Percentiles rank a stretch among this genome's conserved stretches.
Conservation (phyloP, 2,329 filamentous ascomycete genomes). For the Ascochyta pisi region DNA sequence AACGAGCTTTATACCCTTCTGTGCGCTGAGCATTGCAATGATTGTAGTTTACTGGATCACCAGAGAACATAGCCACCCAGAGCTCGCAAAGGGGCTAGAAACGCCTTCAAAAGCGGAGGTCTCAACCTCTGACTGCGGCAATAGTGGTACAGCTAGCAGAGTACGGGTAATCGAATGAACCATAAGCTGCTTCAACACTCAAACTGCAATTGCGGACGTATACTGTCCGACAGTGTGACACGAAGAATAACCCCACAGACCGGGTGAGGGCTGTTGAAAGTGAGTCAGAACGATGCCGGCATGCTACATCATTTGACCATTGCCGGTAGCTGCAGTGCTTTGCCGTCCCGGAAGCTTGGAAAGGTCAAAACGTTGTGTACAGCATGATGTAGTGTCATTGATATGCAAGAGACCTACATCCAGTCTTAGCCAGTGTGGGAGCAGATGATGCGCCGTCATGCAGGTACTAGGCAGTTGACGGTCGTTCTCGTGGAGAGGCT, state of each 20-base stretch:
- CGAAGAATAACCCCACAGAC: background rate
- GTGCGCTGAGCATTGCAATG: no score
- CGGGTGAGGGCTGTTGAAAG: background rate
- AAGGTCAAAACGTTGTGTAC: background rate
- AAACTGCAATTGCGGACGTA: background rate
- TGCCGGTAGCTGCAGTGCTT: background rate
- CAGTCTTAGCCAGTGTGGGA: background rate
- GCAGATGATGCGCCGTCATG: background rate
- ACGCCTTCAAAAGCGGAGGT: background rate
- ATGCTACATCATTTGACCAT: background rate
- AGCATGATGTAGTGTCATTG: slow-evolving; percentile 1
- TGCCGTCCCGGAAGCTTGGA: background rate
- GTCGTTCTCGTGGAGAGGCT: background rate
- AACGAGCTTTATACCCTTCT: background rate
- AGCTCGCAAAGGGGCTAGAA: background rate
- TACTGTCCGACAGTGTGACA: background rate
- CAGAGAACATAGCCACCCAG: background rate
- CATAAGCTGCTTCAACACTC: background rate
- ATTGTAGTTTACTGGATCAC: background rate
- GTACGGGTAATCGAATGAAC: background rate
- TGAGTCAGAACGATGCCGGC: background rate
- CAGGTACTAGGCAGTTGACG: background rate
- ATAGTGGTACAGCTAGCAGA: background rate
- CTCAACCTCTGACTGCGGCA: background rate
- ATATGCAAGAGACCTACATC: background rate